Base-by-base conservation (phyloP, 2,329 filamentous ascomycete species). In the Botrytis medusae region DNA sequence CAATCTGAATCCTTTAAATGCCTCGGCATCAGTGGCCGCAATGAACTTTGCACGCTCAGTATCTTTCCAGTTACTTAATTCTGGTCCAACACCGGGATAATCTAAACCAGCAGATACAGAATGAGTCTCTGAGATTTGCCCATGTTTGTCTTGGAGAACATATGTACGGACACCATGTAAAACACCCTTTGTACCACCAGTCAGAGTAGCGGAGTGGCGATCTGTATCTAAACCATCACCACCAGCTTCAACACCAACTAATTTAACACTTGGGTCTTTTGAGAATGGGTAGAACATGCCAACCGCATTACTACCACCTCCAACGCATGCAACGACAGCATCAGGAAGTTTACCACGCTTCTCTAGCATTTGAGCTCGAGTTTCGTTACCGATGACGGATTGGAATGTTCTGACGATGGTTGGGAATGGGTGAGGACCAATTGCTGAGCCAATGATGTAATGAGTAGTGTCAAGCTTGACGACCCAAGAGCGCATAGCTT, bases 251-350 rank as follows among this genome's bases (percentile, higher is more conserved):
- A 99, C 95, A 77, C 96, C 96, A 20, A 98, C 86, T 5, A 98
- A 88, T 84, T 95, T 94, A 74, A 99, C 96, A 74, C 87, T 91
- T 0, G 88, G 87, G 79, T 99, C 95, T 60, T 94, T 90, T 76
- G 92, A 88, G 85, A 99, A 99, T 70, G 96, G 96, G 83, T 95
- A 97, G 86, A 99, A 99, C 95, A 98, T 99, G 84, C 96, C 96
- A 5, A 92, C 91, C 3, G 96, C 96, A 82, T 99, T 99, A 82
- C 91, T 95, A 74, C 96, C 96, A 77, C 96, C 96, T 72, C 96
- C 96, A 20, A 99, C 96, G 80, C 96, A 99, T 16, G 96, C 96
- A 25, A 99, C 94, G 34, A 99, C 95, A 0, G 95, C 96, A 78
- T 99, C 96, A 6, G 96, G 96, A 2, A 99, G 90, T 84, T 96